A percentile compares a stretch with the other conserved stretches of the same genome.
Evolutionary conservation across 768 basidiomycete genomes (phyloP).

Genomic region (Dentipellis sp.): DNA sequence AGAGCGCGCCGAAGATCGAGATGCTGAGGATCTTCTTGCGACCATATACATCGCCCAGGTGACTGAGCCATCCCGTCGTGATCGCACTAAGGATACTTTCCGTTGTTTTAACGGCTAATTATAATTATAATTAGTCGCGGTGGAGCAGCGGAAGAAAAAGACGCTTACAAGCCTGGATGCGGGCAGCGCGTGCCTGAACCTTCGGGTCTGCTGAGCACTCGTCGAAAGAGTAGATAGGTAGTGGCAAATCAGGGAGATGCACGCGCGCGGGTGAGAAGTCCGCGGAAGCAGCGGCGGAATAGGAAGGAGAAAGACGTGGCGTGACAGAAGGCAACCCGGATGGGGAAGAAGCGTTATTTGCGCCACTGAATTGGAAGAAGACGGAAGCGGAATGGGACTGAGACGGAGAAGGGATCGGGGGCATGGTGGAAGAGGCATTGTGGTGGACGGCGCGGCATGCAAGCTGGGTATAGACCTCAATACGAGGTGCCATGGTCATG

Average conservation of each 20-base stretch:
- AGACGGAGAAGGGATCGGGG: not conserved
- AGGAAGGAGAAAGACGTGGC: not conserved
- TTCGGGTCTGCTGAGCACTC: conserved; percentile 11
- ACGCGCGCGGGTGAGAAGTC: not conserved
- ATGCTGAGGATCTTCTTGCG: conserved; percentile 12
- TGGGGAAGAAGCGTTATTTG: not conserved
- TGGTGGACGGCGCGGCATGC: conserved; percentile 12
- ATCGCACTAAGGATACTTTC: conserved; percentile 15
- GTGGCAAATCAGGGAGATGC: conserved; percentile 1
- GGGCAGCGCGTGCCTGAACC: conserved; percentile 15
- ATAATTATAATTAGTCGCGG: not conserved
- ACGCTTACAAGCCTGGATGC: conserved; percentile 14
- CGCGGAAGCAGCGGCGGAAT: not conserved
- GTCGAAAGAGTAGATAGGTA: conserved; percentile 2
- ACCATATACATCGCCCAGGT: conserved; percentile 11
- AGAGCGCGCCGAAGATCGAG: conserved; percentile 15
- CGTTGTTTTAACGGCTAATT: conserved; percentile 14
- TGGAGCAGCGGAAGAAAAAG: not conserved
- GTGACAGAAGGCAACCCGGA: not conserved
- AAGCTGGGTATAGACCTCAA: conserved; percentile 15
- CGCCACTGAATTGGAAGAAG: not conserved
- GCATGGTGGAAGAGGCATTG: not conserved
- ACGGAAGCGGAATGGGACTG: not conserved
- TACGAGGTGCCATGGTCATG: conserved; percentile 7
- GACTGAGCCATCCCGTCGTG: conserved; percentile 15